Conservation (phyloP, 208 protist genomes). For the Porcisia hertigi region DNA sequence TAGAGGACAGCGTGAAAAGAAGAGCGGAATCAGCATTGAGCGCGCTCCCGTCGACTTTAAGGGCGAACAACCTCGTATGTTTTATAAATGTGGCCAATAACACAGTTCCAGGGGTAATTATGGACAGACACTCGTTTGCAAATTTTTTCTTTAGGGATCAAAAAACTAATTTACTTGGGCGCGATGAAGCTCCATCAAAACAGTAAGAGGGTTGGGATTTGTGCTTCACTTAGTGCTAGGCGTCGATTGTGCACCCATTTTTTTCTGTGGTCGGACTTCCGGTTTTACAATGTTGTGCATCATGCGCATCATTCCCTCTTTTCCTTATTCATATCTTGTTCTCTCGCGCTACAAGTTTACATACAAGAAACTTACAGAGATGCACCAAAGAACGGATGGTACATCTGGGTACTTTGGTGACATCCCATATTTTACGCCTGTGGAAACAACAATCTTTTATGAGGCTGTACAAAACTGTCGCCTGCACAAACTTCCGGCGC, state of each 20-base stretch:
- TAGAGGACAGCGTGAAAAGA: background rate
- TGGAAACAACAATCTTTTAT: slow-evolving; percentile 70
- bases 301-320: background rate
- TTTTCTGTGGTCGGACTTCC: background rate
- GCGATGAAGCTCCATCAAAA: background rate
- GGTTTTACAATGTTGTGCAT: background rate
- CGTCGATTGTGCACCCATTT: background rate
- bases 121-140: slow-evolving; percentile 24
- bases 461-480: slow-evolving; percentile 42
- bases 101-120: slow-evolving; percentile 28
- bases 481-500: slow-evolving; percentile 55
- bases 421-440: slow-evolving; percentile 67
- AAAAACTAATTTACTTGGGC: slow-evolving; percentile 7
- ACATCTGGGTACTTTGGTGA: slow-evolving; percentile 68
- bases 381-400: slow-evolving; percentile 32
- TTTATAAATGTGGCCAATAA: slow-evolving; percentile 45
- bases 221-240: background rate
- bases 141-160: slow-evolving; percentile 9
- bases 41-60: background rate
- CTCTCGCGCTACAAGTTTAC: background rate
- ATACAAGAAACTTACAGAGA: slow-evolving; percentile 8
- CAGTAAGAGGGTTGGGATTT: background rate
- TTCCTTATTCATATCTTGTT: background rate
- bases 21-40: slow-evolving; percentile 6
- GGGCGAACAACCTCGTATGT: slow-evolving; percentile 37